Evolutionary conservation across 2,329 filamentous ascomycete species (phyloP), one percentile per base, ranked within the genome.

Genomic region (Thyridium curvatum): DNA sequence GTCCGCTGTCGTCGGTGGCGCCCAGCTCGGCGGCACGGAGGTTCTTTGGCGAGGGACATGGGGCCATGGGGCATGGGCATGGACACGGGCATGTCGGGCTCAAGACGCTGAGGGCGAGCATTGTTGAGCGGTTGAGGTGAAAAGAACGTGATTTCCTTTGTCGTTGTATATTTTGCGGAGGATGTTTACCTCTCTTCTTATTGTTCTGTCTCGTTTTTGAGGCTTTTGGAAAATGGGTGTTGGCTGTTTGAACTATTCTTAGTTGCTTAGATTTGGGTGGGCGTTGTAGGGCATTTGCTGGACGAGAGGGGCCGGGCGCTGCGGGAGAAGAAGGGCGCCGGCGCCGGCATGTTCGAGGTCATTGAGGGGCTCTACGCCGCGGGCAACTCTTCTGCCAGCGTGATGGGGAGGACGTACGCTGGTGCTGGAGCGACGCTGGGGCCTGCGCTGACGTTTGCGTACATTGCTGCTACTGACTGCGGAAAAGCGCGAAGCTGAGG

Each of bases 391-490:
- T 51, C 55, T 3, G 58, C 58, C 1, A 51, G 46, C 18, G 50
- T 64, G 10, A 62, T 64, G 58, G 55, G 56, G 1, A 43, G 48
- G 7, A 54, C 42, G 1, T 64, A 62, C 48, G 34, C 53, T 18
- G 59, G 60, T 3, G 56, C 56, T 14, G 62, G 62, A 4, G 44
- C 46, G 8, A 64, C 56, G 4, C 40, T 65, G 33, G 60, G 60
- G 0, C 60, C 60, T 9, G 60, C 50, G 0, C 40, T 64, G 48
- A 59, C 56, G 4, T 62, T 62, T 55, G 58, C 44, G 3, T 64
- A 48, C 35, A 46, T 57, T 34, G 57, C 56, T 14, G 41, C 38
- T 9, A 40, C 16, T 3, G 34, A 43, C 13, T 37, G 34, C 13
- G 41, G 37, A 17, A 17, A 38, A 37, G 30, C 14, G 13, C 35